A percentile compares a stretch with the other conserved stretches of the same genome.
Conservation (phyloP, 768 basidiomycete species). For the Pleurotus giganteus region DNA sequence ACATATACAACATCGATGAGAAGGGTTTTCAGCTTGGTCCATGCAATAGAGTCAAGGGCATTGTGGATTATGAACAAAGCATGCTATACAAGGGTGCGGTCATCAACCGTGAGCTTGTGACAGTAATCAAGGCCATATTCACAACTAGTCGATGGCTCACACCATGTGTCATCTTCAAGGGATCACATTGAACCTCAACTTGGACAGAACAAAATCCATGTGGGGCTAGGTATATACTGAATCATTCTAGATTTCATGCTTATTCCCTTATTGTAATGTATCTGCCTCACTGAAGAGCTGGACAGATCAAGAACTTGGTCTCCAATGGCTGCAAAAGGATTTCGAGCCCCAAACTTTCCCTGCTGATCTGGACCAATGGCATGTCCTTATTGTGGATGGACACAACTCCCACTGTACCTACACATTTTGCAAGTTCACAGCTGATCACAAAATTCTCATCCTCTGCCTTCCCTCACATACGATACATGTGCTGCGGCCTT, state of each 20-base stretch:
- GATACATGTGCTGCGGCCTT: conserved; percentile 34
- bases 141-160: conserved; percentile 28
- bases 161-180: conserved; percentile 10
- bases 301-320: conserved; percentile 23
- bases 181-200: conserved; percentile 8
- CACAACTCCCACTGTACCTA: conserved; percentile 20
- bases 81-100: conserved; percentile 20
- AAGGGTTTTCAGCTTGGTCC: conserved; percentile 27
- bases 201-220: conserved; percentile 17
- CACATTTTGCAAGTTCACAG: conserved; percentile 18
- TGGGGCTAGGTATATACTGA: conserved; percentile 13
- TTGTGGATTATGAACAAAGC: conserved; percentile 19
- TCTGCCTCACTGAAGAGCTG: conserved; percentile 24
- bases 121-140: conserved; percentile 36
- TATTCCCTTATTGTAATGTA: conserved; percentile 8
- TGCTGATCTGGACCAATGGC: conserved; percentile 6
- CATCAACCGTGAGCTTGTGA: conserved; percentile 37
- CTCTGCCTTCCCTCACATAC: conserved; percentile 35
- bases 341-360: conserved; percentile 17
- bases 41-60: conserved; percentile 14
- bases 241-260: background rate
- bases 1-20: conserved; percentile 32
- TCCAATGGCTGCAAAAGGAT: conserved; percentile 20
- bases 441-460: conserved; percentile 24
- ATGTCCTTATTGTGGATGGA: conserved; percentile 23